Conservation (phyloP, 1,139 yeast species). For the Nakaseomyces nivariensis region DNA sequence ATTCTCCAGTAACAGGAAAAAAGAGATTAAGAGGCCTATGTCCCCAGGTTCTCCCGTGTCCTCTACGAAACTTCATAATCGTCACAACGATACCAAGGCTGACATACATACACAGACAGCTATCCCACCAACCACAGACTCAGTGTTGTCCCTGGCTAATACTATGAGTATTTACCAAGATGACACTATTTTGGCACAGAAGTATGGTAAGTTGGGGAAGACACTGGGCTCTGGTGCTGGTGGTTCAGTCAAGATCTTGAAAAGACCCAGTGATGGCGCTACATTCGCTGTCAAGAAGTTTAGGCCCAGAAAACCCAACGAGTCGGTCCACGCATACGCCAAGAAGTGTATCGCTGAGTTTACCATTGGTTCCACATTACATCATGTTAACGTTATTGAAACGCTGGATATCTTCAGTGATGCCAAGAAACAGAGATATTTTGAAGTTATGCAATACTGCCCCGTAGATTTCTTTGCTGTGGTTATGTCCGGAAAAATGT, state of each 20-base stretch:
- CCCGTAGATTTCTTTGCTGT: conserved; percentile 94
- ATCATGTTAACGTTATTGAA: conserved; percentile 90
- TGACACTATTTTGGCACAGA: conserved; percentile 56
- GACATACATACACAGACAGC: conserved; percentile 25
- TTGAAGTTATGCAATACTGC: conserved; percentile 94
- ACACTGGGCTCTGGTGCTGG: conserved; percentile 96
- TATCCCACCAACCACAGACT: conserved; percentile 28
- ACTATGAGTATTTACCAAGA: conserved; percentile 35
- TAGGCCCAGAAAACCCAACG: conserved; percentile 72
- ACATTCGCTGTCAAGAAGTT: conserved; percentile 95
- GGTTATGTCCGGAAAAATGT: conserved; percentile 93
- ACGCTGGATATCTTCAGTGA: conserved; percentile 65
- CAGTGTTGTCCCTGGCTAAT: conserved; percentile 24
- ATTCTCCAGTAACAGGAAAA: background rate
- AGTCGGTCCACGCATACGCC: conserved; percentile 76
- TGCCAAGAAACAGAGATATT: conserved; percentile 73
- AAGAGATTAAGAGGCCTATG: background rate
- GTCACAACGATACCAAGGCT: conserved; percentile 9
- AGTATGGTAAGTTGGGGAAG: conserved; percentile 83
- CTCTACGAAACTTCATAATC: background rate
- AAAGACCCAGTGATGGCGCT: conserved; percentile 66
- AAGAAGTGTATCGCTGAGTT: conserved; percentile 94
- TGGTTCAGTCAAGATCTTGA: conserved; percentile 81
- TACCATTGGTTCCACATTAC: conserved; percentile 88
- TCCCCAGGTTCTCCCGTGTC: background rate